Conservation (phyloP, 805 yeast genomes). For the Metschnikowia amazonensis region DNA sequence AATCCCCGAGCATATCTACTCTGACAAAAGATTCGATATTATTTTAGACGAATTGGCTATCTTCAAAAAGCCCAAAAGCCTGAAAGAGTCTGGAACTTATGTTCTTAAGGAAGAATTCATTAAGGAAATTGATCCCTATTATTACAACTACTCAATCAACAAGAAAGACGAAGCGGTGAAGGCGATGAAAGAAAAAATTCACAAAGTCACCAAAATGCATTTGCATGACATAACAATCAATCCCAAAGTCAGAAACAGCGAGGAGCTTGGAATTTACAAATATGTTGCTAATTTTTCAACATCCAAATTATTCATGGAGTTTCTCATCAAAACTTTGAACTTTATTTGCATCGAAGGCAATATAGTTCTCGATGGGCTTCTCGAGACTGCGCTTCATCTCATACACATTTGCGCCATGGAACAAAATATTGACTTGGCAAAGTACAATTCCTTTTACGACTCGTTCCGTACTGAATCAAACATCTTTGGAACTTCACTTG, state of each 20-base stretch:
- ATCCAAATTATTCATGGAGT: constrained; percentile 49
- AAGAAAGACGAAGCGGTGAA: constrained; percentile 80
- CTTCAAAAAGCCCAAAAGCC: constrained; percentile 31
- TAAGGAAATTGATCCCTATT: constrained; percentile 56
- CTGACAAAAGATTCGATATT: constrained; percentile 69
- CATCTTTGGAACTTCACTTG: constrained; percentile 33
- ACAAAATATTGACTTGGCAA: constrained; percentile 24
- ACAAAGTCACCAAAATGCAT: constrained; percentile 34
- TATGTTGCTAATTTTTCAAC: constrained; percentile 50
- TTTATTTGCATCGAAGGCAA: constrained; percentile 33
- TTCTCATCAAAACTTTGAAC: constrained; percentile 47
- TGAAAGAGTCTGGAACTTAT: constrained; percentile 37
- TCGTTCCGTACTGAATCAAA: constrained; percentile 3
- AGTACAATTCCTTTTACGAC: constrained; percentile 32
- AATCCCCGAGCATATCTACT: constrained; percentile 71
- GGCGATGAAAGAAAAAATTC: constrained; percentile 49
- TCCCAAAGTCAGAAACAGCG: constrained; percentile 43
- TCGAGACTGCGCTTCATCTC: constrained; percentile 61
- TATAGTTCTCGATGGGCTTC: constrained; percentile 50
- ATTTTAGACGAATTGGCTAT: constrained; percentile 33
- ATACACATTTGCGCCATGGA: constrained; percentile 54
- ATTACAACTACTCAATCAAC: constrained; percentile 71
- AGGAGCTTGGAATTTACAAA: constrained; percentile 36
- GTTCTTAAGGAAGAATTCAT: constrained; percentile 34
- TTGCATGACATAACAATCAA: constrained; percentile 51